Conservation (phyloP, 352 stramenopile genomes). For the Globisporangium nodosum region DNA sequence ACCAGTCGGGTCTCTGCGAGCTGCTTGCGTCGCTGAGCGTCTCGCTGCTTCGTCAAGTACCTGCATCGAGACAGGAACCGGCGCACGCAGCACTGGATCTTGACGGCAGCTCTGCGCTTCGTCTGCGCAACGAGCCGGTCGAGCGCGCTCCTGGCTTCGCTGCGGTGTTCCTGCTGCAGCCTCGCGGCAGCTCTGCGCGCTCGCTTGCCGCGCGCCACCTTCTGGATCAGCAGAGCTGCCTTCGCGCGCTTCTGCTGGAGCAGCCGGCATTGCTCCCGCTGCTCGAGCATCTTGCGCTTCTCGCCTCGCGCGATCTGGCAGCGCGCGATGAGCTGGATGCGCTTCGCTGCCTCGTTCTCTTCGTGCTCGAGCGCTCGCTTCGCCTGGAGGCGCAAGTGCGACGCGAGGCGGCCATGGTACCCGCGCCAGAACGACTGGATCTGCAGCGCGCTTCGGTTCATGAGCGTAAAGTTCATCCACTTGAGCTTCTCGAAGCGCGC, state of each 20-base stretch:
- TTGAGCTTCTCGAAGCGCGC: constrained; percentile 63
- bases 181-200: constrained; percentile 31
- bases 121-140: constrained; percentile 54
- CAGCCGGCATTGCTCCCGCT: constrained; percentile 17
- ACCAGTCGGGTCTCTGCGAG: constrained; percentile 21
- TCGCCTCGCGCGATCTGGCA: constrained; percentile 45
- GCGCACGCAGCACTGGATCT: constrained; percentile 64
- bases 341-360: constrained; percentile 41
- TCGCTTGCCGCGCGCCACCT: constrained; percentile 47
- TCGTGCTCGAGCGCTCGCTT: constrained; percentile 44
- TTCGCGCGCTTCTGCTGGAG: constrained; percentile 27
- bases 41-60: constrained; percentile 26
- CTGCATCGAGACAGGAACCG: constrained; percentile 40
- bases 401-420: constrained; percentile 54
- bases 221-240: constrained; percentile 60
- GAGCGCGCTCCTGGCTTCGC: constrained; percentile 45
- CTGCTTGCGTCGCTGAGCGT: constrained; percentile 21
- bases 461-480: constrained; percentile 51
- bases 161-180: constrained; percentile 30
- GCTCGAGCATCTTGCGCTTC: constrained; percentile 17
- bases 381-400: constrained; percentile 50
- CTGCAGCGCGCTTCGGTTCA: constrained; percentile 60
- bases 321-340: constrained; percentile 54
- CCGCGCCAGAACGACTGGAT: constrained; percentile 79
- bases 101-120: constrained; percentile 50